phyloP scores from a whole-genome alignment of 306 rosid species.

The Macrotyloma uniflorum region DNA sequence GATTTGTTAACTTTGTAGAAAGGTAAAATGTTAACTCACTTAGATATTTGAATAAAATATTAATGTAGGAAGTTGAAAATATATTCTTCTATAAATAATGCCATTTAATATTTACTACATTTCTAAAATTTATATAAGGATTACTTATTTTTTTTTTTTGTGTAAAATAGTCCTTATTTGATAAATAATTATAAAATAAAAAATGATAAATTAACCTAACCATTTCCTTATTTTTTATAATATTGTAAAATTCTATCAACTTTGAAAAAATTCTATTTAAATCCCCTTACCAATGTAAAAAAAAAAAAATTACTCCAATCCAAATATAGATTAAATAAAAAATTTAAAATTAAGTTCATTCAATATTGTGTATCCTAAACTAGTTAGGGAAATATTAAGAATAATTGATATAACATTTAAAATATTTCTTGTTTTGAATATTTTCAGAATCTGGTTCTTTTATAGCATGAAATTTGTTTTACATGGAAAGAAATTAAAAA shows the following conservation, averaged over 20 bases:
- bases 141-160: too few species aligned
- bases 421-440: background rate
- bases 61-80: background rate
- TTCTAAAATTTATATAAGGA: background rate
- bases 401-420: background rate
- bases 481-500: background rate
- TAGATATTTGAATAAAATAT: background rate
- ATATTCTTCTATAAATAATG: background rate
- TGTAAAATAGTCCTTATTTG: background rate
- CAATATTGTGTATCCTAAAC: background rate
- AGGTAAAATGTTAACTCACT: background rate
- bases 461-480: background rate
- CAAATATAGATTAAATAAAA: background rate
- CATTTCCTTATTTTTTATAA: background rate
- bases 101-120: background rate
- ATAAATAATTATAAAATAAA: background rate
- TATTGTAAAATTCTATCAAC: background rate
- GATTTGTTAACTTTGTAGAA: too few species aligned
- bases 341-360: background rate
- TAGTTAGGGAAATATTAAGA: background rate
- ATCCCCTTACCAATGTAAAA: too few species aligned
- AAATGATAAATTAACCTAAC: background rate
- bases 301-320: too few species aligned
- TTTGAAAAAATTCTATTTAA: background rate
- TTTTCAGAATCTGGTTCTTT: background rate